phyloP scores from a whole-genome alignment of 306 rosid species.

The Trichosanthes truncata region DNA sequence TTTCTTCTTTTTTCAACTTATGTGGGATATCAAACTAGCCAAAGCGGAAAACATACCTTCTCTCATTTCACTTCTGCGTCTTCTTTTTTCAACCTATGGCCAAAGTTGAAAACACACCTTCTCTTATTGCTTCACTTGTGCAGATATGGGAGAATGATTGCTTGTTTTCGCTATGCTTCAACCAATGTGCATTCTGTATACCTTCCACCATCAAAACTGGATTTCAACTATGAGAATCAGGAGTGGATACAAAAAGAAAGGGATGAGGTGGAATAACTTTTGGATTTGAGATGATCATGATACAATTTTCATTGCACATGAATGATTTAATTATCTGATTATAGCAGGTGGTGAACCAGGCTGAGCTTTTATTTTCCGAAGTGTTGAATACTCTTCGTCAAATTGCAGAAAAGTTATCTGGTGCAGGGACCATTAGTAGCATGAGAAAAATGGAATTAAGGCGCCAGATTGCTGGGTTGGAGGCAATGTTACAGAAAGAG shows the following conservation, averaged over 20 bases:
- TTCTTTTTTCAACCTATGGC: background rate
- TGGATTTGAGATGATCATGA: background rate
- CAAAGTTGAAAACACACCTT: background rate
- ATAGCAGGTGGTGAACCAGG: slow-evolving; percentile 64
- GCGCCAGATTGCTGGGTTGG: slow-evolving; percentile 55
- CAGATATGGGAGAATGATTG: slow-evolving; percentile 94
- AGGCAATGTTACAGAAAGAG: slow-evolving; percentile 69
- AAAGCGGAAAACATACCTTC: background rate
- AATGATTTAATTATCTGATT: slow-evolving; percentile 3
- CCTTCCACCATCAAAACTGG: slow-evolving; percentile 76
- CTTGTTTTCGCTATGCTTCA: slow-evolving; percentile 96
- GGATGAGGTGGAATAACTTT: slow-evolving; percentile 42
- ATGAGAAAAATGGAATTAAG: slow-evolving; percentile 40
- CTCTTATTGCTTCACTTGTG: slow-evolving; percentile 11
- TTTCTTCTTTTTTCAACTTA: background rate
- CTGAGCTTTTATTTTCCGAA: slow-evolving; percentile 81
- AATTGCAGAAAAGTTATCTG: slow-evolving; percentile 44
- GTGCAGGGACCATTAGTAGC: slow-evolving; percentile 18
- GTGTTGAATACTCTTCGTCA: slow-evolving; percentile 67
- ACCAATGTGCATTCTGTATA: slow-evolving; percentile 82
- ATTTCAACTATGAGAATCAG: slow-evolving; percentile 54
- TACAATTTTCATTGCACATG: background rate
- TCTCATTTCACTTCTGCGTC: slow-evolving; percentile 19
- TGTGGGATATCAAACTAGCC: background rate
- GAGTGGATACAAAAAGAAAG: slow-evolving; percentile 81